These are phyloP conservation scores for cucumber (Cucumis sativus) DNA, from an alignment of 306 rosid species.

Conservation along the genomic window Cucumber_9930_V3 NC_026657.2:8620001-8620500, in stretches of 20 bases:
- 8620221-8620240: slow-evolving; percentile 82
- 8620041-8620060: not conserved
- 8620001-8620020: not conserved
- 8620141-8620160: not conserved
- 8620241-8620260: slow-evolving; percentile 70
- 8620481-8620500: not conserved
- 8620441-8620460: slow-evolving; percentile 59
- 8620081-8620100: not conserved
- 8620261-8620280: slow-evolving; percentile 49
- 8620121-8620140: slow-evolving; percentile 1
- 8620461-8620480: not conserved
- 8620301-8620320: slow-evolving; percentile 54
- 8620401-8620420: slow-evolving; percentile 84
- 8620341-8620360: slow-evolving; percentile 70
- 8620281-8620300: slow-evolving; percentile 59
- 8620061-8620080: not conserved
- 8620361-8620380: slow-evolving; percentile 96
- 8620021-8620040: not conserved
- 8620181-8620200: slow-evolving; percentile 6
- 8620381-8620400: slow-evolving; percentile 76
- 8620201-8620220: slow-evolving; percentile 56
- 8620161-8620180: not conserved
- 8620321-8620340: slow-evolving; percentile 83
- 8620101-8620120: not conserved
- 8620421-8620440: slow-evolving; percentile 85